A percentile compares a stretch with the other conserved stretches of the same genome.
Conservation (phyloP, 805 yeast species). For the Debaryomyces prosopidis region DNA sequence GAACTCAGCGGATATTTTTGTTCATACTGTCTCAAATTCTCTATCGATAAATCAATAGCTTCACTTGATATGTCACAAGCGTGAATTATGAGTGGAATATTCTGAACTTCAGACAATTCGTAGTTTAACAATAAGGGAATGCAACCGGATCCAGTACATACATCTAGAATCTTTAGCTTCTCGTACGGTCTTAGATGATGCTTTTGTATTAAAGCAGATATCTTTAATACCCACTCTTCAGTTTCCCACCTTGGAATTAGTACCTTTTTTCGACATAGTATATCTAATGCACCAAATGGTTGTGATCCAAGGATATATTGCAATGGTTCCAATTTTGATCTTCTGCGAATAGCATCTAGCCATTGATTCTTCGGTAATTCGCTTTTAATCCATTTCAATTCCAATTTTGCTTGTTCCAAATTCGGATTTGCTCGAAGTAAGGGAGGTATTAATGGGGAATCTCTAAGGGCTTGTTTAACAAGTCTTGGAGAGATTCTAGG, state of each 20-base stretch:
- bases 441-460: constrained; percentile 30
- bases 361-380: constrained; percentile 54
- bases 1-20: not conserved
- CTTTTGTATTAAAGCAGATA: constrained; percentile 22
- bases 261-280: constrained; percentile 63
- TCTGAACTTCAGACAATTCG: constrained; percentile 10
- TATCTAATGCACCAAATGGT: constrained; percentile 75
- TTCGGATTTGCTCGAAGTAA: constrained; percentile 30
- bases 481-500: constrained; percentile 31
- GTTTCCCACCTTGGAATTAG: constrained; percentile 95
- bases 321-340: constrained; percentile 64
- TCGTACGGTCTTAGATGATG: not conserved
- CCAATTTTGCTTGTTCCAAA: constrained; percentile 49
- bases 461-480: constrained; percentile 25
- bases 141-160: constrained; percentile 91
- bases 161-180: constrained; percentile 50
- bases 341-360: constrained; percentile 50
- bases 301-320: constrained; percentile 85
- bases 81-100: constrained; percentile 16
- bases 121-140: constrained; percentile 56
- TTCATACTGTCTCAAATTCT: constrained; percentile 33
- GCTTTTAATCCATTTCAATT: constrained; percentile 61
- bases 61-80: constrained; percentile 59
- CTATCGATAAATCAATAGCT: constrained; percentile 53
- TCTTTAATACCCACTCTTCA: constrained; percentile 75